These are phyloP conservation scores for Lasiodiplodia sp. DNA, from an alignment of 2,329 filamentous ascomycete species.

Conservation along the genomic window DNA sequence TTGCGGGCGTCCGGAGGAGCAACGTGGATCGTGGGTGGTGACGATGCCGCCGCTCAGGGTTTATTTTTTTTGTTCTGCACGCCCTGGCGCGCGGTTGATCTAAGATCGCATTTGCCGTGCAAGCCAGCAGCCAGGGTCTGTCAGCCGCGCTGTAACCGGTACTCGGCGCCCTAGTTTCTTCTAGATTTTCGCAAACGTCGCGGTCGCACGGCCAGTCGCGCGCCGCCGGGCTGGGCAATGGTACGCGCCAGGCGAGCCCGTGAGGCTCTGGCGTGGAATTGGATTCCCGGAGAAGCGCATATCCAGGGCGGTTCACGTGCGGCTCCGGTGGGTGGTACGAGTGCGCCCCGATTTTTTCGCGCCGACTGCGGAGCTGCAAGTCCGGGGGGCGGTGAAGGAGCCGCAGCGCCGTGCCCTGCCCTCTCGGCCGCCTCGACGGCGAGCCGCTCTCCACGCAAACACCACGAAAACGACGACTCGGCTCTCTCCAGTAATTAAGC, in stretches of 20 bases:
- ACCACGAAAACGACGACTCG: background rate
- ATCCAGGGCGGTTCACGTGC: constrained; percentile 22
- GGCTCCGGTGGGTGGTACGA: constrained; percentile 20
- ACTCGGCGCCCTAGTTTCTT: constrained; percentile 12
- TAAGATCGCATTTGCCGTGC: constrained; percentile 22
- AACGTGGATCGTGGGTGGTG: constrained; percentile 1
- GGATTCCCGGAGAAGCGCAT: constrained; percentile 17
- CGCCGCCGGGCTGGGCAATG: background rate
- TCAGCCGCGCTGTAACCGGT: constrained; percentile 6
- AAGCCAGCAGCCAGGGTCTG: constrained; percentile 13
- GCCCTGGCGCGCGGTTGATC: constrained; percentile 23
- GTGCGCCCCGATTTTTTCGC: constrained; percentile 9
- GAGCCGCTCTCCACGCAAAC: background rate
- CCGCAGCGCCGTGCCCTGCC: background rate
- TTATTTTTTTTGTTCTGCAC: constrained; percentile 3
- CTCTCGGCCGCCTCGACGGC: background rate
- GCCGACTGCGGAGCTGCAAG: constrained; percentile 11
- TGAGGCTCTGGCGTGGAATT: background rate
- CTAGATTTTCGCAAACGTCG: background rate
- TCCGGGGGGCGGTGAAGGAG: constrained; percentile 2
- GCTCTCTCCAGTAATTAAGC: background rate
- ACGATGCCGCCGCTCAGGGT: constrained; percentile 8
- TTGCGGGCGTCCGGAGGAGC: constrained; percentile 1
- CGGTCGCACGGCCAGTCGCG: background rate
- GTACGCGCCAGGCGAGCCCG: background rate